These are phyloP conservation scores for Globisporangium megalacanthum DNA, from an alignment of 352 stramenopile species.

Conservation along the genomic window DNA sequence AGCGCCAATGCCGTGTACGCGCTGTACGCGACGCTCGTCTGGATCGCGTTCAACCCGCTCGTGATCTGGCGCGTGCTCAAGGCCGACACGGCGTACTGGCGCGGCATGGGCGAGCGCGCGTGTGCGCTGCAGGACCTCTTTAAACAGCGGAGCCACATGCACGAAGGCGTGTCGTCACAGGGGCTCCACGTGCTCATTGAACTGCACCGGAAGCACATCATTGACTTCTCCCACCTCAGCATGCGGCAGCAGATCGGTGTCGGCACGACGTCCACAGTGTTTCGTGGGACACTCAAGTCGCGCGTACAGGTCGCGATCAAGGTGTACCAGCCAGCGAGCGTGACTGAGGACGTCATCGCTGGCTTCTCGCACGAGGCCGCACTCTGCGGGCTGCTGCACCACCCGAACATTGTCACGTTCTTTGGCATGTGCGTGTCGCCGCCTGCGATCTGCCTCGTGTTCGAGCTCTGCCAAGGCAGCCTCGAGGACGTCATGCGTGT, in stretches of 20 bases:
- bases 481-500: constrained; percentile 35
- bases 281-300: constrained; percentile 22
- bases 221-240: constrained; percentile 36
- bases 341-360: constrained; percentile 25
- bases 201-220: constrained; percentile 44
- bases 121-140: constrained; percentile 25
- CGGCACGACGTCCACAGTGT: constrained; percentile 23
- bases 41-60: constrained; percentile 23
- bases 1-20: constrained; percentile 6
- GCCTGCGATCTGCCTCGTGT: constrained; percentile 54
- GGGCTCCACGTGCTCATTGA: constrained; percentile 45
- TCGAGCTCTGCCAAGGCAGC: constrained; percentile 51
- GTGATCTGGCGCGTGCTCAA: constrained; percentile 40
- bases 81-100: constrained; percentile 43
- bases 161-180: constrained; percentile 30
- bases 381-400: constrained; percentile 40
- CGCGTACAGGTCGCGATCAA: constrained; percentile 36
- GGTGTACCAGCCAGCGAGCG: constrained; percentile 27
- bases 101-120: constrained; percentile 28
- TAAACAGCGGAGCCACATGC: constrained; percentile 20
- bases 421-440: constrained; percentile 55
- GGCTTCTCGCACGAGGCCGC: constrained; percentile 33
- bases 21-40: constrained; percentile 15
- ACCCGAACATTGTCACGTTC: constrained; percentile 58
- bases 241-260: constrained; percentile 26